Percentiles rank a stretch among this genome's conserved stretches.
These are phyloP conservation scores for Trypanosomatidae sp. DNA, from an alignment of 208 protist species.

Conservation along the genomic window DNA sequence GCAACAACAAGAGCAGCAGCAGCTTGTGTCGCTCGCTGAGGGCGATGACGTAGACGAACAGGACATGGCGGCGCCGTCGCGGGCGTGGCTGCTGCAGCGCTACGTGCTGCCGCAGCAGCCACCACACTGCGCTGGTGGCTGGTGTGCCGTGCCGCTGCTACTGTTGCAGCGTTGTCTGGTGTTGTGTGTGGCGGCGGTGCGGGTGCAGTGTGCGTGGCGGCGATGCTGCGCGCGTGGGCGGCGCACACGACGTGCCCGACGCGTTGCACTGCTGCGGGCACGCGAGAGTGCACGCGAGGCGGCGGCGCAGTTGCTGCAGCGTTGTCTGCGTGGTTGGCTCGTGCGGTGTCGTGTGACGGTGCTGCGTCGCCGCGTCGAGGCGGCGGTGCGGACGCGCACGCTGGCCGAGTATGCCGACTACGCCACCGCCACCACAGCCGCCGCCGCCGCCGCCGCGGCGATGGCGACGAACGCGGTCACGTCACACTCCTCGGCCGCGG, in stretches of 20 bases:
- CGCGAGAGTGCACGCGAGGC: conserved; percentile 5
- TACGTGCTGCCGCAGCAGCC: too few species aligned
- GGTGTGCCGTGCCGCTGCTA: conserved; percentile 2
- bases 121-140: too few species aligned
- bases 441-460: too few species aligned
- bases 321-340: conserved; percentile 8
- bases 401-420: too few species aligned
- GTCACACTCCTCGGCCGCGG: too few species aligned
- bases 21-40: too few species aligned
- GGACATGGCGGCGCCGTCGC: too few species aligned
- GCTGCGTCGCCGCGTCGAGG: background rate
- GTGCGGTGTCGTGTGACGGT: conserved; percentile 1
- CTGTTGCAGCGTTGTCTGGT: conserved; percentile 11
- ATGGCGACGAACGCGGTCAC: too few species aligned
- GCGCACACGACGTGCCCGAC: background rate
- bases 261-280: background rate
- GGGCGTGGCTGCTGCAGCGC: too few species aligned
- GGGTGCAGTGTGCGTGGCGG: conserved; percentile 32
- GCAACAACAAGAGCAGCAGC: too few species aligned
- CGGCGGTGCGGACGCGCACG: conserved; percentile 9
- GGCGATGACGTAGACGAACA: too few species aligned
- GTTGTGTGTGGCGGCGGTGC: conserved; percentile 15
- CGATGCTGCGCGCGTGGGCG: conserved; percentile 1
- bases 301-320: conserved; percentile 20
- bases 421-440: too few species aligned